Conservation (phyloP, 2,329 filamentous ascomycete genomes). For the Diplocarpon mali region DNA sequence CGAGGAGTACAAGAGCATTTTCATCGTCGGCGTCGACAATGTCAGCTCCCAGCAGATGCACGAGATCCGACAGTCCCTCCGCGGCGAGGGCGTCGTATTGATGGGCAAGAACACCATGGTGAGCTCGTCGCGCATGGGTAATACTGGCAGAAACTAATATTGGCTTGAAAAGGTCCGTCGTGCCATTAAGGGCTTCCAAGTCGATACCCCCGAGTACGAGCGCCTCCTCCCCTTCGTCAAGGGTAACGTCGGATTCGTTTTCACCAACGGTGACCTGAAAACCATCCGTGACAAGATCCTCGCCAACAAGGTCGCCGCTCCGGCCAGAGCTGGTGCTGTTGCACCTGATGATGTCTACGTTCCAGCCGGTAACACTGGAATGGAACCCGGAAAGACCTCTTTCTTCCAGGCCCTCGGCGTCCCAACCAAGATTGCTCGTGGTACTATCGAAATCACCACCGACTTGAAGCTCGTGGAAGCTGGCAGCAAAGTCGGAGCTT, state of each 20-base stretch:
- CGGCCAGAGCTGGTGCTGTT: conserved; percentile 93
- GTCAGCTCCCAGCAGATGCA: conserved; percentile 99
- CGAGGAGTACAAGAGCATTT: conserved; percentile 93
- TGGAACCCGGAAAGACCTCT: conserved; percentile 99
- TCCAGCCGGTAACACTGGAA: conserved; percentile 98
- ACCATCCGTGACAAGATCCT: conserved; percentile 86
- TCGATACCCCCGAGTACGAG: conserved; percentile 93
- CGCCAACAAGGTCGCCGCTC: conserved; percentile 92
- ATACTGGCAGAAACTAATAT: conserved; percentile 9
- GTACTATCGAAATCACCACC: conserved; percentile 99
- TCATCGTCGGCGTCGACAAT: conserved; percentile 98
- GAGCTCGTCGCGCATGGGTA: background rate
- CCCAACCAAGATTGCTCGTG: conserved; percentile 99
- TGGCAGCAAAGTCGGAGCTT: conserved; percentile 89
- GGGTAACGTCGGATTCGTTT: conserved; percentile 99
- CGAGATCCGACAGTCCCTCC: conserved; percentile 92
- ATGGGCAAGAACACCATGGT: conserved; percentile 99
- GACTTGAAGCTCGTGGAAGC: conserved; percentile 97
- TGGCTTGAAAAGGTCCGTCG: conserved; percentile 60
- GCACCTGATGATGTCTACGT: conserved; percentile 90
- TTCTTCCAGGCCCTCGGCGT: conserved; percentile 99
- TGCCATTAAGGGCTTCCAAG: conserved; percentile 89
- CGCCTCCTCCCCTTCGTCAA: conserved; percentile 90
- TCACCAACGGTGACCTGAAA: conserved; percentile 97
- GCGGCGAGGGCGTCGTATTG: conserved; percentile 85